These are phyloP conservation scores for Inga laurina DNA, from an alignment of 306 rosid genomes.

Conservation along the genomic window DNA sequence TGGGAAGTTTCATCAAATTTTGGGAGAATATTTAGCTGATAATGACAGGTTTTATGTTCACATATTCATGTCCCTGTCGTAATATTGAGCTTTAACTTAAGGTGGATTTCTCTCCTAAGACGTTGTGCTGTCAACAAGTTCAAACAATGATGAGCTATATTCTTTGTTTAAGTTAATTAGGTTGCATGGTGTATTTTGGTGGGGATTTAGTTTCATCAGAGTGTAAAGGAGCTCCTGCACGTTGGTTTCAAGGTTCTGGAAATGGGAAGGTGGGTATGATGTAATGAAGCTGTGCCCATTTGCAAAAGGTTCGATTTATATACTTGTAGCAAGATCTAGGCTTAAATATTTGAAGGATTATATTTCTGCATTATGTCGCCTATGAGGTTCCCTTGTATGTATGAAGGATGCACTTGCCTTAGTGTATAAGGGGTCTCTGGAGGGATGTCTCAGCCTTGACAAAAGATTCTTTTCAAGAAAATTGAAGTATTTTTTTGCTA, in stretches of 20 bases:
- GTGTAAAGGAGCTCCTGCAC: neutral
- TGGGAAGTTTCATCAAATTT: neutral
- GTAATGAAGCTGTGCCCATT: slow-evolving; percentile 17
- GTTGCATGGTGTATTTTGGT: neutral
- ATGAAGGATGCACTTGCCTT: neutral
- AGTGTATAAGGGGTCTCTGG: neutral
- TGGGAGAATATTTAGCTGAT: neutral
- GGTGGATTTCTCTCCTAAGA: neutral
- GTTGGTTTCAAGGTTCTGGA: slow-evolving; percentile 2
- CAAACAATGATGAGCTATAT: neutral
- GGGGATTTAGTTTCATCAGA: neutral
- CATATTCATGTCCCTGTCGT: neutral
- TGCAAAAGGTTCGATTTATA: neutral
- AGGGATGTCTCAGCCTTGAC: neutral
- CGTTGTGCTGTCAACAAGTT: neutral
- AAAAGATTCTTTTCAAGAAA: neutral
- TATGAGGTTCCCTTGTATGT: neutral
- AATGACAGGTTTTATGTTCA: neutral
- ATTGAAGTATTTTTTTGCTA: neutral
- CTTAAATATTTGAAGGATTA: neutral
- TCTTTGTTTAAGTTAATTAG: neutral
- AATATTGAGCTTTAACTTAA: neutral
- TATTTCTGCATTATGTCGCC: neutral
- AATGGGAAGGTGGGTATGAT: slow-evolving; percentile 25
- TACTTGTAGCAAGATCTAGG: slow-evolving; percentile 2